Conservation (phyloP, 2,329 filamentous ascomycete species). For the Cladosporium phlei region DNA sequence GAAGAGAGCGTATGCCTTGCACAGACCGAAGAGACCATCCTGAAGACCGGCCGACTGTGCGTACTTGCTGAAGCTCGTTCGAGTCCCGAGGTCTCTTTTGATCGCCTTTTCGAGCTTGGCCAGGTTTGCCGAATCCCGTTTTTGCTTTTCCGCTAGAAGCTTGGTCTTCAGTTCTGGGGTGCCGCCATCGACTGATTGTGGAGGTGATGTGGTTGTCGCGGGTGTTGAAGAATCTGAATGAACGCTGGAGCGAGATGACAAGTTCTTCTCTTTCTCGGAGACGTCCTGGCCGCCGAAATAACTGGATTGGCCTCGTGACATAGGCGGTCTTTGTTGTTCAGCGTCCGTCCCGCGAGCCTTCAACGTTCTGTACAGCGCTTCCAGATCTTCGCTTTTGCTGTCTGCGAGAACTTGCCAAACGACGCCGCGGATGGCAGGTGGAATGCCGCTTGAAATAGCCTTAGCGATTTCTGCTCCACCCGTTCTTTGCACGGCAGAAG, state of each 20-base stretch:
- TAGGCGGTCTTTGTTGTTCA: slow-evolving; percentile 40
- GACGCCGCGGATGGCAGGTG: slow-evolving; percentile 91
- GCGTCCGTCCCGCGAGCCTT: slow-evolving; percentile 75
- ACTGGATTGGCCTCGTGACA: slow-evolving; percentile 11
- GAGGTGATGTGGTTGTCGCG: slow-evolving; percentile 40
- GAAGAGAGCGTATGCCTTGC: slow-evolving; percentile 94
- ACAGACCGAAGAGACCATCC: slow-evolving; percentile 89
- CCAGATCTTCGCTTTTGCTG: slow-evolving; percentile 88
- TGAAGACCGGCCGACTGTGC: slow-evolving; percentile 85
- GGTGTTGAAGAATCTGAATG: slow-evolving; percentile 70
- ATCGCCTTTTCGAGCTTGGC: slow-evolving; percentile 88
- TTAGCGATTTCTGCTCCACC: slow-evolving; percentile 85
- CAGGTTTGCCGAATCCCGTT: slow-evolving; percentile 67
- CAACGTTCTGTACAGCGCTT: slow-evolving; percentile 79
- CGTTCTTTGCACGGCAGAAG: slow-evolving; percentile 77
- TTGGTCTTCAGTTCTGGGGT: slow-evolving; percentile 58
- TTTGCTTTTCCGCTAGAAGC: slow-evolving; percentile 65
- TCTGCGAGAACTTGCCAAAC: slow-evolving; percentile 97
- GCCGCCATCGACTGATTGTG: slow-evolving; percentile 25
- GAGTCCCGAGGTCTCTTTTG: slow-evolving; percentile 79
- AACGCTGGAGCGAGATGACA: slow-evolving; percentile 79
- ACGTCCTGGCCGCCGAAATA: slow-evolving; percentile 37
- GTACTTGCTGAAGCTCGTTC: slow-evolving; percentile 96
- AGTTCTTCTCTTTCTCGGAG: slow-evolving; percentile 56
- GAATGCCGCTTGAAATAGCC: slow-evolving; percentile 89